phyloP scores from a whole-genome alignment of 345 rosid genomes.

The Euclidium syriacum region DNA sequence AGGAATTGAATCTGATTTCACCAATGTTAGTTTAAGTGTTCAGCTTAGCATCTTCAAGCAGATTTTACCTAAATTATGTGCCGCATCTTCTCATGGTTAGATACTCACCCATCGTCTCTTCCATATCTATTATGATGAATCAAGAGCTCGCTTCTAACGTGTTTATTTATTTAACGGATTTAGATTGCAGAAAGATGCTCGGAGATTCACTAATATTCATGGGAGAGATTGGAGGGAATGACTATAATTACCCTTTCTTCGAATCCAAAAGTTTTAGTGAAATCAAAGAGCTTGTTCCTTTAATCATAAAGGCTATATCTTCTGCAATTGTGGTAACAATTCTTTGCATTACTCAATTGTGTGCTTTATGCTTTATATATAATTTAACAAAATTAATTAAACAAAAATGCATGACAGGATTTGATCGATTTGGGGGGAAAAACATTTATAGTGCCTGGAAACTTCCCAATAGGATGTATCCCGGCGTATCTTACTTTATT shows the following conservation, averaged over 20 bases:
- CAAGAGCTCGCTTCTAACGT: background rate
- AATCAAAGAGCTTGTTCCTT: conserved; percentile 25
- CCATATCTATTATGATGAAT: too few species aligned
- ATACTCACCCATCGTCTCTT: too few species aligned
- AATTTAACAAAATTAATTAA: background rate
- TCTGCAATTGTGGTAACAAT: conserved; percentile 22
- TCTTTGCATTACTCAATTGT: background rate
- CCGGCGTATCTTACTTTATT: conserved; percentile 18
- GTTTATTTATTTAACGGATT: background rate
- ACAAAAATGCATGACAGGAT: too few species aligned
- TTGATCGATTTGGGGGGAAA: conserved; percentile 33
- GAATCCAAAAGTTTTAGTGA: background rate
- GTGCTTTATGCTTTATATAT: background rate
- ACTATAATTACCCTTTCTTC: conserved; percentile 24
- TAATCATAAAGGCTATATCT: background rate
- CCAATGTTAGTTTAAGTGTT: conserved; percentile 23
- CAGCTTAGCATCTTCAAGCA: conserved; percentile 31
- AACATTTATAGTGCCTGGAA: conserved; percentile 38
- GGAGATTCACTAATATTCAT: conserved; percentile 26
- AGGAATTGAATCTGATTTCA: conserved; percentile 3
- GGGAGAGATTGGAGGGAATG: conserved; percentile 50
- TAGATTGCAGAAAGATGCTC: conserved; percentile 26
- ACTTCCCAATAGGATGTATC: too few species aligned
- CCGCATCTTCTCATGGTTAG: background rate
- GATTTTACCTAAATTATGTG: conserved; percentile 26